Conservation (phyloP, 139 green algal genomes). For the Closterium sp. region DNA sequence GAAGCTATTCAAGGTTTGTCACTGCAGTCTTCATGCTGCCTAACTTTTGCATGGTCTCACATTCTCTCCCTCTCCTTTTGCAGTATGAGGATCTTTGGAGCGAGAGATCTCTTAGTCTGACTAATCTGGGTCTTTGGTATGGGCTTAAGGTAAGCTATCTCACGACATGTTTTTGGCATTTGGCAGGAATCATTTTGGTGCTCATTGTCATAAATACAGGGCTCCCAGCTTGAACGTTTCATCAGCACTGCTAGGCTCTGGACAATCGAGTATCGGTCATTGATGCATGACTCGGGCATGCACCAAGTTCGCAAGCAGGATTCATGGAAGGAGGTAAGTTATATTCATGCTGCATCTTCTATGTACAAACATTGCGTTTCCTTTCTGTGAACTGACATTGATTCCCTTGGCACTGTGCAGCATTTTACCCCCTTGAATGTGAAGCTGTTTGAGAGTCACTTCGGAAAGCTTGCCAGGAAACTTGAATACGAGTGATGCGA, state of each 20-base stretch:
- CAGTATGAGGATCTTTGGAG: not conserved
- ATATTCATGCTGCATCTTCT: too few species aligned
- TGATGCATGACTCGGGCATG: not conserved
- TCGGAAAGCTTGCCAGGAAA: not conserved
- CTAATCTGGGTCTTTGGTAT: not conserved
- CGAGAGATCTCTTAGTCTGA: not conserved
- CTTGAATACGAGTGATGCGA: not conserved
- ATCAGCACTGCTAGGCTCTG: not conserved
- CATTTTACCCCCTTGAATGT: not conserved
- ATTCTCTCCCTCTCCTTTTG: not conserved
- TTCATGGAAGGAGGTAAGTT: not conserved
- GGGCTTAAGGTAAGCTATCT: not conserved
- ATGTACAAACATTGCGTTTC: too few species aligned
- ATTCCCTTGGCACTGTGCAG: not conserved
- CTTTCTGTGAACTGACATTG: not conserved
- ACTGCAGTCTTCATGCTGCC: not conserved
- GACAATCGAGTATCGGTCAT: not conserved
- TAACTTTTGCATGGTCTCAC: not conserved
- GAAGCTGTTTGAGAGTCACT: not conserved
- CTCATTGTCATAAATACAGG: not conserved
- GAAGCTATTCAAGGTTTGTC: not conserved
- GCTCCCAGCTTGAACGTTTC: not conserved
- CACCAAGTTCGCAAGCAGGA: not conserved
- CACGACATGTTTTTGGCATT: not conserved
- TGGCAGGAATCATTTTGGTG: too few species aligned